Conservation (phyloP, 2,329 filamentous ascomycete species). For the Aspergillus cejpii region DNA sequence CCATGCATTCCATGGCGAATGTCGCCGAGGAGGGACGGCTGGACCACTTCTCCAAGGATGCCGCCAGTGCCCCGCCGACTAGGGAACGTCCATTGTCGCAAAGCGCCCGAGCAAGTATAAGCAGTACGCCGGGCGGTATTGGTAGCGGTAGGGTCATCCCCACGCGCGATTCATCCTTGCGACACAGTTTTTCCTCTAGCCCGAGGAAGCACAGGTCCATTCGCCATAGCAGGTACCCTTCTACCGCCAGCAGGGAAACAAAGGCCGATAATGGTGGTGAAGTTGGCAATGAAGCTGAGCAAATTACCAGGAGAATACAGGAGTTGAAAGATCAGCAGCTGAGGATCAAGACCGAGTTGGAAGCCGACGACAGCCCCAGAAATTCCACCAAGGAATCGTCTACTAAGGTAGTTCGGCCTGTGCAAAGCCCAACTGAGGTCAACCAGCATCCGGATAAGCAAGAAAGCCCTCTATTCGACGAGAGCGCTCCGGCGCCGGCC, state of each 20-base stretch:
- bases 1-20: constrained; percentile 39
- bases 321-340: constrained; percentile 53
- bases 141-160: constrained; percentile 55
- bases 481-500: constrained; percentile 64
- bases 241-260: constrained; percentile 35
- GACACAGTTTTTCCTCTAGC: constrained; percentile 48
- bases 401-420: constrained; percentile 10
- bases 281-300: constrained; percentile 44
- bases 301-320: constrained; percentile 53
- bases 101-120: constrained; percentile 20
- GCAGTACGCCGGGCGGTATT: constrained; percentile 32
- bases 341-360: constrained; percentile 47
- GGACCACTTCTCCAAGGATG: constrained; percentile 16
- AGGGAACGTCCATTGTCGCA: constrained; percentile 35
- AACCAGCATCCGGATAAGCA: constrained; percentile 5
- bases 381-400: constrained; percentile 15
- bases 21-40: constrained; percentile 35
- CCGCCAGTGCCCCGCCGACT: constrained; percentile 19
- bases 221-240: constrained; percentile 38
- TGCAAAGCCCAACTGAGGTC: constrained; percentile 15
- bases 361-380: constrained; percentile 33
- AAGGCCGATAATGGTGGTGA: constrained; percentile 38
- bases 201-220: constrained; percentile 50
- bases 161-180: constrained; percentile 60
- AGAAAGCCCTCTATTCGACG: constrained; percentile 35